These are phyloP conservation scores for Pseudotsuga menziesii DNA, from an alignment of 75 land plant species.

Conservation along the genomic window DNA sequence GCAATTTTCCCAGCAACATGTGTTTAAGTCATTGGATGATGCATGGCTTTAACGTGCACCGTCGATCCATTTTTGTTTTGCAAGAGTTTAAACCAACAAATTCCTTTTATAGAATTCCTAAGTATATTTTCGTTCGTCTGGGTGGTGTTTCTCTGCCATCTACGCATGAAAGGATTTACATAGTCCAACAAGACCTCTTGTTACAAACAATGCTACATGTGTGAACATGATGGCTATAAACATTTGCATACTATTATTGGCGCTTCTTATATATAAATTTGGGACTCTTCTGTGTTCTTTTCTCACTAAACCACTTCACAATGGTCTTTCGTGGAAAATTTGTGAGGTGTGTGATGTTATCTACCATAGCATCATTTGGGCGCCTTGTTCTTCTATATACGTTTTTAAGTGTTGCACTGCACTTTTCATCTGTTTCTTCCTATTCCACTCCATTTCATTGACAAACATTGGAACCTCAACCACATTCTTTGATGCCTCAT, in stretches of 20 bases:
- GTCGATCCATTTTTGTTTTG: too few species aligned
- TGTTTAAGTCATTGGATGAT: too few species aligned
- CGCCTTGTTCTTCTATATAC: constrained; percentile 74
- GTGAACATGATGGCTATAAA: neutral
- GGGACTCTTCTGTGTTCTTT: constrained; percentile 30
- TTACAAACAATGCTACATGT: neutral
- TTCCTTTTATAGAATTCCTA: too few species aligned
- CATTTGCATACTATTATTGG: neutral
- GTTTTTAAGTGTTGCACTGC: constrained; percentile 68
- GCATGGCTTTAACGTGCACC: too few species aligned
- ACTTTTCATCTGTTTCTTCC: constrained; percentile 62
- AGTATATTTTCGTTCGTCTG: too few species aligned
- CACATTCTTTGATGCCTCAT: constrained; percentile 12
- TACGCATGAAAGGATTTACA: too few species aligned
- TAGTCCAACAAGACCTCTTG: neutral
- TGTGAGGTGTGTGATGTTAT: constrained; percentile 69
- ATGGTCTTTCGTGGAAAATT: constrained; percentile 68
- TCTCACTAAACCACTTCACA: constrained; percentile 82
- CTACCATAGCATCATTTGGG: constrained; percentile 81
- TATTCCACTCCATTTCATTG: constrained; percentile 43
- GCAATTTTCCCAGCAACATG: too few species aligned
- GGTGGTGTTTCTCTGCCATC: too few species aligned
- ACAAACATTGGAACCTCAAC: constrained; percentile 33
- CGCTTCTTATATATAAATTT: constrained; percentile 2
- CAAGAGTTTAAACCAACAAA: too few species aligned